phyloP scores from a whole-genome alignment of 805 yeast genomes.

The Saturnispora mendoncae region DNA sequence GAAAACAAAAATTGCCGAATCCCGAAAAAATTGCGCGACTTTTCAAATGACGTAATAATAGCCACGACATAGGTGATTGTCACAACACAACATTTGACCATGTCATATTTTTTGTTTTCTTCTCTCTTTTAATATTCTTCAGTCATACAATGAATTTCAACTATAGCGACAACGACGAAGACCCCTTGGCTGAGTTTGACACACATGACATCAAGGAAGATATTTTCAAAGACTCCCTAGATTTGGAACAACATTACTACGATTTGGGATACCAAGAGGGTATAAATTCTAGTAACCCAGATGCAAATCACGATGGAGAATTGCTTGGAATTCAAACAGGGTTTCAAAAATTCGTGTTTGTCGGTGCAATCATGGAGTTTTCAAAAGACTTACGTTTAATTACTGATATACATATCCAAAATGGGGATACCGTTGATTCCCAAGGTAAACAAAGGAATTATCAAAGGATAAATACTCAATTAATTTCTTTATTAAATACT shows the following conservation, averaged over 20 bases:
- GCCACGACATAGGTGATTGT: background rate
- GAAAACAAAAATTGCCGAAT: too few species aligned
- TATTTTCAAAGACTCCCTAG: constrained; percentile 43
- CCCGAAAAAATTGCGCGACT: too few species aligned
- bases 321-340: constrained; percentile 79
- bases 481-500: constrained; percentile 15
- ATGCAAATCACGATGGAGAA: constrained; percentile 67
- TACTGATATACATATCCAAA: background rate
- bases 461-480: constrained; percentile 2
- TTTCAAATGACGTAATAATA: too few species aligned
- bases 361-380: constrained; percentile 60
- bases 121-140: too few species aligned
- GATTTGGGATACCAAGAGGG: constrained; percentile 70
- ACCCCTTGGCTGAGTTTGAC: constrained; percentile 8
- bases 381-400: constrained; percentile 22
- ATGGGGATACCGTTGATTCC: background rate
- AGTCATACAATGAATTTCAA: too few species aligned
- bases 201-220: background rate
- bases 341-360: constrained; percentile 54
- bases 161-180: too few species aligned
- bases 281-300: constrained; percentile 44
- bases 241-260: constrained; percentile 56
- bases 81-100: background rate
- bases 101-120: background rate
- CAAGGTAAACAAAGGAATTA: constrained; percentile 16